Base-by-base conservation (phyloP, 1,284 basidiomycete genomes). In the Tilletia setariae region DNA sequence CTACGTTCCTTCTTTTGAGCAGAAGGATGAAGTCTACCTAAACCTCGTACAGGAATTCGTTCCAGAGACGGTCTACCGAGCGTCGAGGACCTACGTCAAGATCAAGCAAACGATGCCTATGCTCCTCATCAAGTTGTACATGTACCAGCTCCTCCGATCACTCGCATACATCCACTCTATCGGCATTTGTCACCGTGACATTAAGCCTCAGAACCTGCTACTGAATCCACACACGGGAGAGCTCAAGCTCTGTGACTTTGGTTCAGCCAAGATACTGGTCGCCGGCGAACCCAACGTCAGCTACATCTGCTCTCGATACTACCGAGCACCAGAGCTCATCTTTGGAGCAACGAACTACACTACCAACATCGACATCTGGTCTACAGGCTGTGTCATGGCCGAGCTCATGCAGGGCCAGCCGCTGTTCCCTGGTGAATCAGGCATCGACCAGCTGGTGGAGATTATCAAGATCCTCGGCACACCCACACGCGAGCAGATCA, bases 331-430 rank as follows among this genome's bases (percentile, higher is more conserved):
- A 25, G 95, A 99, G 85, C 89, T 99, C 83, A 99, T 99, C 83
- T 99, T 99, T 83, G 95, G 95, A 66, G 95, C 95, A 44, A 98
- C 96, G 70, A 99, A 99, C 87, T 99, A 99, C 87, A 97, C 94
- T n/a, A 98, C 95, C 77, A 97, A 97, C 84, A 99, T 99, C 81
- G 94, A 99, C 84, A 95, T 99, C 80, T 99, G 95, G 95, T 98
- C 94, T 74, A 98, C 96, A 59, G 95, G 95, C 49, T 99, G 95
- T 85, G 95, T 99, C 71, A 99, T 99, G 96, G 95, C 95, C 32
- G 95, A 99, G 86, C 85, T 99, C 82, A 98, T 99, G 95, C 87
- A 98, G 70, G 95, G 96, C 25, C 94, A 98, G 83, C 95, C 95
- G 15, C 87, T 99, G 68, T 99, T 99, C 89, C 95, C 95, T 2